Evolutionary conservation across 1,284 basidiomycete species (phyloP), one percentile per base, ranked within the genome.

Genomic region (Austroboletus olivaceoglutinosus): DNA sequence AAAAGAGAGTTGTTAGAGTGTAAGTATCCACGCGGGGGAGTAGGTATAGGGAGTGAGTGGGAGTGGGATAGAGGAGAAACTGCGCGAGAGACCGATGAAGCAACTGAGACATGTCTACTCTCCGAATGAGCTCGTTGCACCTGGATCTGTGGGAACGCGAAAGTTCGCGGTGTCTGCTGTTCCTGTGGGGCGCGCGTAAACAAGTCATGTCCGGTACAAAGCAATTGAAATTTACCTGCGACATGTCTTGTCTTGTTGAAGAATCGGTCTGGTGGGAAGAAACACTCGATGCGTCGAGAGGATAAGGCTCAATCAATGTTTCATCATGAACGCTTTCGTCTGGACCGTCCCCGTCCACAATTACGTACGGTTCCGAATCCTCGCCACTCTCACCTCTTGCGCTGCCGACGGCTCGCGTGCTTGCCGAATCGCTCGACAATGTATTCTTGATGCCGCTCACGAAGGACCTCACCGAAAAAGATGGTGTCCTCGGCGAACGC

Each of bases 51-150:
- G 5, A 67, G 53, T 1, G 65, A 57, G n/a, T 36, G n/a, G 10
- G 66, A 67, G 19, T 65, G 53, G 16, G 51, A 45, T 6, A 70
- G 56, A 3, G 66, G 61, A 12, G 68, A 64, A 30, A 58, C 54
- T 29, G 50, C 53, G 47, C 45, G 53, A 5, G 50, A 27, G 12
- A 33, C n/a, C 0, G 51, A 43, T 19, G 51, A 54, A 33, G 51
- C 25, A 25, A 25, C 25, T 25, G 25, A 25, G 25, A 25, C 30
- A 29, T 52, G 31, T 1, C 43, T 56, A 23, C 42, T 23, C 12
- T 69, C 63, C 13, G 67, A 68, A 4, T 49, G 58, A 6, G 54
- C 10, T 36, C 40, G 54, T 5, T 56, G 51, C 5, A 67, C 46
- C 45, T 69, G 66, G 15, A 69, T 63, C 18, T 63, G 62, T 11